phyloP scores from a whole-genome alignment of 768 basidiomycete genomes.

The Coprinopsis cinerea region DNA sequence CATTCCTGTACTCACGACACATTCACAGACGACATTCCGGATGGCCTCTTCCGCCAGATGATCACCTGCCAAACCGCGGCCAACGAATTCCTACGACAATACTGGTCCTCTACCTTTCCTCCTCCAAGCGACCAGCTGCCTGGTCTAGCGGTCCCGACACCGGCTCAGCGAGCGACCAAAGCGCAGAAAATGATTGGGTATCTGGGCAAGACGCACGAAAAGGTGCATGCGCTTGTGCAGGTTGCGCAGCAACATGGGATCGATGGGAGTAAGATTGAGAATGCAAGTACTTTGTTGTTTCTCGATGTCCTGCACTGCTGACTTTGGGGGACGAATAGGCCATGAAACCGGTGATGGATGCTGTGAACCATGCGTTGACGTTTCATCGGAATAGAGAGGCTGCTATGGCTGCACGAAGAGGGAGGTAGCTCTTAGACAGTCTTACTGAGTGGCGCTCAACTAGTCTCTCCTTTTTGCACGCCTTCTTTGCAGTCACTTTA shows the following conservation, averaged over 20 bases:
- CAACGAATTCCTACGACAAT: conserved; percentile 94
- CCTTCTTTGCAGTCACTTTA: no score
- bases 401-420: background rate
- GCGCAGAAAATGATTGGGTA: conserved; percentile 86
- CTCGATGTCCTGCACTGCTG: no score
- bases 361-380: conserved; percentile 66
- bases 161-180: conserved; percentile 69
- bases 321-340: conserved; percentile 41
- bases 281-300: conserved; percentile 38
- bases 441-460: no score
- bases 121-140: conserved; percentile 54
- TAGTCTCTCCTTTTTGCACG: no score
- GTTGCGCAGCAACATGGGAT: conserved; percentile 54
- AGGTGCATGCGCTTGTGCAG: conserved; percentile 72
- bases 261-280: conserved; percentile 57
- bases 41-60: conserved; percentile 75
- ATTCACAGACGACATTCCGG: conserved; percentile 68
- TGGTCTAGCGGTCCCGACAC: conserved; percentile 43
- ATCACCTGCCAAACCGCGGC: conserved; percentile 87
- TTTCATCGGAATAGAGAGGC: conserved; percentile 46
- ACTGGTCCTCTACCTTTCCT: conserved; percentile 87
- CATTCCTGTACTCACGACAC: background rate
- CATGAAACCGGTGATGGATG: conserved; percentile 68
- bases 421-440: no score
- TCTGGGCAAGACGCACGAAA: conserved; percentile 72